Evolutionary conservation across 352 stramenopile species (phyloP).

Genomic region (Thalassiosira exigua): DNA sequence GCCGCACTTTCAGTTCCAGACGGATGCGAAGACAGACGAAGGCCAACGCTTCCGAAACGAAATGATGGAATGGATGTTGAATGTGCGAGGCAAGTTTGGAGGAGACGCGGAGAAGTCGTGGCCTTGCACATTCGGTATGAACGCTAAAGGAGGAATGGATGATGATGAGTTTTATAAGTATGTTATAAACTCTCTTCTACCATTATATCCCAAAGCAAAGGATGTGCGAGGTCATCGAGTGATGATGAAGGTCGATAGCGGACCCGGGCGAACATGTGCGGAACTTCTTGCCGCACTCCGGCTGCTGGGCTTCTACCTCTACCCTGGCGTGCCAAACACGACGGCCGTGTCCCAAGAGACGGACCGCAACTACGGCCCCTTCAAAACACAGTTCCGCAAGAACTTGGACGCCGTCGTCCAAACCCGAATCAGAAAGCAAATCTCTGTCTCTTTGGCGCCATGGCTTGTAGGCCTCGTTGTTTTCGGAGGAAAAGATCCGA

Average conservation of each 20-base stretch:
- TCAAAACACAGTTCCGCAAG: conserved; percentile 19
- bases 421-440: not conserved
- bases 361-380: conserved; percentile 21
- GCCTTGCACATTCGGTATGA: conserved; percentile 10
- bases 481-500: conserved; percentile 22
- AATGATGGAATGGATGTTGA: not conserved
- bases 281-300: conserved; percentile 1
- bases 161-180: conserved; percentile 30
- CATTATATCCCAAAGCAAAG: conserved; percentile 22
- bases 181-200: conserved; percentile 11
- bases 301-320: conserved; percentile 13
- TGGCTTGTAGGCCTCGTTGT: conserved; percentile 19
- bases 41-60: not conserved
- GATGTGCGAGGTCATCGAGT: conserved; percentile 20
- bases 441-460: conserved; percentile 11
- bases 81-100: conserved; percentile 21
- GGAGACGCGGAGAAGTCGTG: not conserved
- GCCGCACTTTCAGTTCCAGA: conserved; percentile 28
- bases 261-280: not conserved
- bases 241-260: conserved; percentile 25
- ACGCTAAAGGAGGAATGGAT: conserved; percentile 40
- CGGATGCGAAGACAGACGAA: conserved; percentile 17
- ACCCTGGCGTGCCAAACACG: conserved; percentile 28
- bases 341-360: conserved; percentile 34
- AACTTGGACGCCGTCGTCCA: conserved; percentile 3